A percentile compares a stretch with the other conserved stretches of the same genome.
These are phyloP conservation scores for Arthrinium phaeospermum DNA, from an alignment of 2,329 filamentous ascomycete species.

Conservation along the genomic window DNA sequence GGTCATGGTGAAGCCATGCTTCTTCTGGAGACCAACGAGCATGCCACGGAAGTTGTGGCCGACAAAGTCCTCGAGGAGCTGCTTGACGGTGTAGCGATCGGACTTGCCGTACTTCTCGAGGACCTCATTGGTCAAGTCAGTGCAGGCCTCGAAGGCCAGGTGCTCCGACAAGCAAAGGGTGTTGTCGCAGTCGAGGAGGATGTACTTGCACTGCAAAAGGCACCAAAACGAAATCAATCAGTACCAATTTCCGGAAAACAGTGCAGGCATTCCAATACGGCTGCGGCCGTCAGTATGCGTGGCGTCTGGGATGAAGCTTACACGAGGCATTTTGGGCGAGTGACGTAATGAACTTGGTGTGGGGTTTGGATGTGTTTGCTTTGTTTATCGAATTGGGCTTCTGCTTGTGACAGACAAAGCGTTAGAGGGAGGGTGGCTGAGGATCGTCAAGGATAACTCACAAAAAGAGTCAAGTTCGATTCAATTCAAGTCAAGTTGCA, in stretches of 20 bases:
- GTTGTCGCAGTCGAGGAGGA: slow-evolving; percentile 72
- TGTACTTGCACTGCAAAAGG: slow-evolving; percentile 57
- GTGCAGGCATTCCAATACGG: neutral
- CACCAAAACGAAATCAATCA: neutral
- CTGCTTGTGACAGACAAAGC: neutral
- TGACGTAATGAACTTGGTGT: slow-evolving; percentile 1
- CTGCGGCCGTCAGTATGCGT: neutral
- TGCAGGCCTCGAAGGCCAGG: slow-evolving; percentile 77
- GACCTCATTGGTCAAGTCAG: slow-evolving; percentile 76
- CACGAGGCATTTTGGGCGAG: slow-evolving; percentile 39
- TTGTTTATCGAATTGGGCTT: neutral
- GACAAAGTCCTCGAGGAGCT: slow-evolving; percentile 75
- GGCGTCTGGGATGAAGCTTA: slow-evolving; percentile 31
- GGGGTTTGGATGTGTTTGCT: neutral
- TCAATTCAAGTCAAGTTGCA: neutral
- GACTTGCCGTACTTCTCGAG: slow-evolving; percentile 65
- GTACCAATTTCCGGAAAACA: neutral
- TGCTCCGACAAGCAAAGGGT: slow-evolving; percentile 79
- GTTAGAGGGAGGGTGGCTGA: neutral
- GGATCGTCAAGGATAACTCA: neutral
- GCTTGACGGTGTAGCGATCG: slow-evolving; percentile 70
- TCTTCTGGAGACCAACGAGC: slow-evolving; percentile 70
- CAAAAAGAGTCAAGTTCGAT: neutral
- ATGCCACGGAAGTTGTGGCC: slow-evolving; percentile 82
- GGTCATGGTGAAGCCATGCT: slow-evolving; percentile 69